Evolutionary conservation across 495 filamentous ascomycete genomes (phyloP).

Genomic region (Extremus antarcticus): DNA sequence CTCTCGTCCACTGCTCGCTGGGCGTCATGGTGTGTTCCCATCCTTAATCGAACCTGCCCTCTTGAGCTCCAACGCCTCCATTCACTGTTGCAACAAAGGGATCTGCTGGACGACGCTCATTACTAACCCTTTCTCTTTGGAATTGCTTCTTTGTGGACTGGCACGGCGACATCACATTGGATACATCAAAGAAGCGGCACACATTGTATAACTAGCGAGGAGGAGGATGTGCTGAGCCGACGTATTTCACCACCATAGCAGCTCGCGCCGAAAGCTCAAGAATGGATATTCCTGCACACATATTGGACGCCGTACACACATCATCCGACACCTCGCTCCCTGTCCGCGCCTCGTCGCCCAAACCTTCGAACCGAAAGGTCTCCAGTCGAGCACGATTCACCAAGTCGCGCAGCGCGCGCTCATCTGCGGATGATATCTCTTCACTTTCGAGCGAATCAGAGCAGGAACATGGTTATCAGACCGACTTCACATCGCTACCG

Average conservation of each 20-base stretch:
- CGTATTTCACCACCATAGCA: not conserved
- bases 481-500: slow-evolving; percentile 13
- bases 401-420: not conserved
- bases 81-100: not conserved
- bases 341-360: not conserved
- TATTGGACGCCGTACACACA: slow-evolving; percentile 9
- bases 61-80: not conserved
- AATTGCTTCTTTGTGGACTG: no score
- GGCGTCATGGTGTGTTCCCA: not conserved
- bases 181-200: not conserved
- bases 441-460: slow-evolving; percentile 8
- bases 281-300: slow-evolving; percentile 16
- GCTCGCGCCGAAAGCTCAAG: not conserved
- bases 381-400: not conserved
- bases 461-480: slow-evolving; percentile 14
- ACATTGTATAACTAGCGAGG: not conserved
- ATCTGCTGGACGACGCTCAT: not conserved
- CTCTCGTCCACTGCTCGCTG: not conserved
- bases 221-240: not conserved
- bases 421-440: slow-evolving; percentile 9
- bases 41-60: not conserved
- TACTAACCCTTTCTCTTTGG: not conserved
- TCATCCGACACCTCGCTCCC: slow-evolving; percentile 2
- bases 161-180: no score
- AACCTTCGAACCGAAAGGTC: not conserved